Evolutionary conservation across 768 basidiomycete species (phyloP).

Genomic region (Phaeotremella skinneri): DNA sequence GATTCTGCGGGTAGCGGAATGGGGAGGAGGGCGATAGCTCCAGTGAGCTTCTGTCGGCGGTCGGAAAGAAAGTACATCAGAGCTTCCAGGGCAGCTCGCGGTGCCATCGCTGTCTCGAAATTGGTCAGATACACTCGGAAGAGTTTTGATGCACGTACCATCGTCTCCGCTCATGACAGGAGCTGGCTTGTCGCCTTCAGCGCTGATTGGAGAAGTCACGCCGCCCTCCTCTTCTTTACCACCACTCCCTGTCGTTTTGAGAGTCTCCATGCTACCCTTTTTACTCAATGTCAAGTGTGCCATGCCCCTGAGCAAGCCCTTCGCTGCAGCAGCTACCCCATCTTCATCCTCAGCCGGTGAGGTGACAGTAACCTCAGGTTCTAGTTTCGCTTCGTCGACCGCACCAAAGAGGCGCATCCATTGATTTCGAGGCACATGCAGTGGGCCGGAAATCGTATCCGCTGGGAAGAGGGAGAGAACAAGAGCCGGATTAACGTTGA

Average conservation of each 20-base stretch:
- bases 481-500: conserved; percentile 89
- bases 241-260: conserved; percentile 41
- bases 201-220: conserved; percentile 15
- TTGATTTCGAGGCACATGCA: conserved; percentile 64
- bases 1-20: conserved; percentile 71
- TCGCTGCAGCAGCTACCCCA: conserved; percentile 30
- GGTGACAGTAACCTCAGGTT: conserved; percentile 45
- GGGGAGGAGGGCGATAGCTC: conserved; percentile 67
- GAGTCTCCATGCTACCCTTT: conserved; percentile 49
- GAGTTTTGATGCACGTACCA: conserved; percentile 26
- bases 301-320: conserved; percentile 31
- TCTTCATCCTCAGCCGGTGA: conserved; percentile 44
- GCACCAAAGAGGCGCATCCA: conserved; percentile 88
- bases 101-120: conserved; percentile 26
- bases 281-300: conserved; percentile 25
- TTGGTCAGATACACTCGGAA: background rate
- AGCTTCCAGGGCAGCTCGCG: conserved; percentile 66
- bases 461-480: conserved; percentile 81
- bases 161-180: conserved; percentile 33
- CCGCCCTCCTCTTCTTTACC: conserved; percentile 14
- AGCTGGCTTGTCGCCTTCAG: conserved; percentile 14
- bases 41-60: conserved; percentile 77
- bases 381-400: conserved; percentile 47
- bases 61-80: conserved; percentile 85
- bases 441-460: conserved; percentile 71